Evolutionary conservation across 192 early-diverging fungal genomes (phyloP).

Genomic region (Backusella tuberculispora): DNA sequence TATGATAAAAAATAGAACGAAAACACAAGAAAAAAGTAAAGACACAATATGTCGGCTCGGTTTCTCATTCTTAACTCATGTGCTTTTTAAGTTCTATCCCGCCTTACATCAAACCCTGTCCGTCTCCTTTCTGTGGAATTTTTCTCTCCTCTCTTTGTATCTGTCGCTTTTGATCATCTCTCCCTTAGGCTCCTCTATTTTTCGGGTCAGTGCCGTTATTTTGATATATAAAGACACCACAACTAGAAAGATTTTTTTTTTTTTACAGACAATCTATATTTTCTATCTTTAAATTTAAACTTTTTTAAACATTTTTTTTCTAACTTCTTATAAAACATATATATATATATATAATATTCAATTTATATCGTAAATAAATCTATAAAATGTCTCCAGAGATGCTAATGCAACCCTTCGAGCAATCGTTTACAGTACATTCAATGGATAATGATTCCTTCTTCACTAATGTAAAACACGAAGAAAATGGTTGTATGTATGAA

Average conservation of each 20-base stretch:
- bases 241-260: not conserved
- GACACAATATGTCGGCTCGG: not conserved
- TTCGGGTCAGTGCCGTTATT: conserved; percentile 7
- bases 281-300: not conserved
- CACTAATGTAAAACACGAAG: not conserved
- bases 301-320: not conserved
- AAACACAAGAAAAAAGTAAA: not conserved
- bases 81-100: conserved; percentile 18
- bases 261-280: conserved; percentile 4
- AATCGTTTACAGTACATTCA: conserved; percentile 16
- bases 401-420: conserved; percentile 24
- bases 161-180: conserved; percentile 9
- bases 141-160: conserved; percentile 6
- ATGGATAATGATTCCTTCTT: conserved; percentile 2
- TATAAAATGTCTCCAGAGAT: conserved; percentile 19
- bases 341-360: not conserved
- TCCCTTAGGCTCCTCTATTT: conserved; percentile 14
- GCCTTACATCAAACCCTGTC: conserved; percentile 21
- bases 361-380: not conserved
- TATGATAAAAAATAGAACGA: not conserved
- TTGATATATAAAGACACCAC: conserved; percentile 7
- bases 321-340: not conserved
- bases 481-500: conserved; percentile 9
- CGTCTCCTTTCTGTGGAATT: conserved; percentile 22
- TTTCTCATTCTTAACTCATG: conserved; percentile 13